A percentile compares a stretch with the other conserved stretches of the same genome.
phyloP scores from a whole-genome alignment of 2,329 filamentous ascomycete species.

The Phialophora expanda region DNA sequence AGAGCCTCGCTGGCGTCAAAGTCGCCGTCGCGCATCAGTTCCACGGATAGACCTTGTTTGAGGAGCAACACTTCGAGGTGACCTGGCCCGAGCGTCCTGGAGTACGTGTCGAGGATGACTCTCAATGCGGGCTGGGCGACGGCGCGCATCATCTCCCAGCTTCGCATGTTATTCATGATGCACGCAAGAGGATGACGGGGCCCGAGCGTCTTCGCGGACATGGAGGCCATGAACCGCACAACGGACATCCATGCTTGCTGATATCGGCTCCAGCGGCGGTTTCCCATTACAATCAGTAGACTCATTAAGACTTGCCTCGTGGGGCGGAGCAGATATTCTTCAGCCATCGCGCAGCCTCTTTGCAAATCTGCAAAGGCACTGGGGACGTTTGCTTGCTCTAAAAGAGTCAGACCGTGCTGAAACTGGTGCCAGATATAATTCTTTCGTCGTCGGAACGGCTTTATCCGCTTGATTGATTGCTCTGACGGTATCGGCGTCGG shows the following conservation, averaged over 20 bases:
- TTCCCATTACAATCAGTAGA: slow-evolving; percentile 11
- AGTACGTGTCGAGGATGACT: slow-evolving; percentile 2
- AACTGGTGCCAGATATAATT: slow-evolving; percentile 18
- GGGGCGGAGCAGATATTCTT: slow-evolving; percentile 7
- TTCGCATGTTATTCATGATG: slow-evolving; percentile 1
- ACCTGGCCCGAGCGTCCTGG: not conserved
- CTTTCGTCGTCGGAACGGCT: slow-evolving; percentile 12
- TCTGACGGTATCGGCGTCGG: not conserved
- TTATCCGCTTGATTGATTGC: not conserved
- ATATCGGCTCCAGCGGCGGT: slow-evolving; percentile 15
- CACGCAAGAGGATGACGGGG: not conserved
- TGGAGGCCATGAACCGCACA: slow-evolving; percentile 13
- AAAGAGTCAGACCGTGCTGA: slow-evolving; percentile 12
- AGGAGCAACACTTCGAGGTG: slow-evolving; percentile 9
- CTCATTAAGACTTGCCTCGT: not conserved
- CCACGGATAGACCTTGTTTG: slow-evolving; percentile 4
- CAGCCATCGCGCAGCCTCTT: slow-evolving; percentile 13
- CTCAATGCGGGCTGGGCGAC: slow-evolving; percentile 3
- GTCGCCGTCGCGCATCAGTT: slow-evolving; percentile 12
- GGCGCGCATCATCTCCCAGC: slow-evolving; percentile 4
- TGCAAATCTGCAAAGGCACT: slow-evolving; percentile 8
- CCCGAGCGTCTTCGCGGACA: slow-evolving; percentile 9
- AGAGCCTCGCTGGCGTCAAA: slow-evolving; percentile 3
- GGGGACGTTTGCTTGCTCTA: slow-evolving; percentile 7
- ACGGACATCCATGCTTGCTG: slow-evolving; percentile 10